Base-by-base conservation (phyloP, 495 filamentous ascomycete species). In the Penicillium atrosanguineum region DNA sequence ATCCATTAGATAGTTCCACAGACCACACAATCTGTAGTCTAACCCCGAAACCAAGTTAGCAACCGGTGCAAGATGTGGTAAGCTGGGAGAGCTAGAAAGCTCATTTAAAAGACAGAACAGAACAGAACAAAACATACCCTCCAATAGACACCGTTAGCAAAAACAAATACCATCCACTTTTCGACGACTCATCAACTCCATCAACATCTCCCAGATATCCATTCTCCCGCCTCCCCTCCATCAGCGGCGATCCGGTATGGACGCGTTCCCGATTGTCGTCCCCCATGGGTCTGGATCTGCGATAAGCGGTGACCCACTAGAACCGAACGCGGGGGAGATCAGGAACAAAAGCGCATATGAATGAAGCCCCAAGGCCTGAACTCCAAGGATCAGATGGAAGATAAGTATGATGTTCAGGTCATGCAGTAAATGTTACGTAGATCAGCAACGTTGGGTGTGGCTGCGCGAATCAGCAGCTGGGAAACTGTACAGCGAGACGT, bases 21-120 rank as follows among this genome's bases (percentile, higher is more conserved):
- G 90, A 88, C 92, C 92, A 97, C n/a, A 90, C 90, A 63, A 97
- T 85, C 69, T 96, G 91, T 53, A 97, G 76, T 23, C 89, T 83
- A 50, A 42, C 11, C 11, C 11, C 11, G 9, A 34, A 4, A 34
- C 3, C 11, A 34, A 14, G 31, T 34, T 8, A 34, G 31, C 12
- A 14, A 14, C 11, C 31, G 4, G 14, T 34, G 6, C 31, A 34
- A 34, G 3, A 34, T 12, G 31, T 2, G 23, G 2, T 23, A 23
- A 23, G 23, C 23, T 23, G 2, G 23, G 23, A 12, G 28, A 31
- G 28, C 28, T 34, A 12, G 31, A 2, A 14, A 34, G 28, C 28
- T 12, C 31, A 34, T 34, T 34, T 8, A 34, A 14, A 31, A 23
- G 5, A 2, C 5, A 5, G 23, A n/a, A n/a, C 23, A 23, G 23